Evolutionary conservation across 179 eudicot genomes (phyloP), one percentile per base, ranked within the genome.

Genomic region (Beta macrorhiza): DNA sequence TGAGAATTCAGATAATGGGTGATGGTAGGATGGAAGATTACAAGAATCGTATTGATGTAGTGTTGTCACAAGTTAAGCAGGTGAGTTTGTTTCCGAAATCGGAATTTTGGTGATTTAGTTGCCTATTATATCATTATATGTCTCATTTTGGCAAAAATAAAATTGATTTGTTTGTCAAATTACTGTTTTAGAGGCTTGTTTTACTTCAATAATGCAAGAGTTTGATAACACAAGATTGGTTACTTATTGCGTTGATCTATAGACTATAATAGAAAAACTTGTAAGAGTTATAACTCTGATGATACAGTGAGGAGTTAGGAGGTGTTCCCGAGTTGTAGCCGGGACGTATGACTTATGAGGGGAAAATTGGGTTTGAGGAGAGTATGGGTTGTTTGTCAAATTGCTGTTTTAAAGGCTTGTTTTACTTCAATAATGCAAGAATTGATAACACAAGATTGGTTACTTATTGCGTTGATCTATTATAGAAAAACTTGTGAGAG

Each of bases 31-130:
- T 83, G 80, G 92, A 88, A 4, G 87, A 57, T 77, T 83, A 83
- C 78, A 85, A 79, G 82, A 77, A 51, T 72, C 85, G 81, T 32
- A 88, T 91, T 22, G 91, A 91, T 80, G 88, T 83, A 58, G 88
- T 90, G 14, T 80, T 81, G 44, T 57, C 79, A 13, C 93, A 90
- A 79, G 97, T 91, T 10, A 86, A 85, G 79, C 61, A 77, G 90
- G 98, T 91, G 72, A 79, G 83, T 67, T 75, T 84, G 20, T 16
- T 53, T 9, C n/a, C 13, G 19, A 51, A 51, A 20, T 72, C 52
- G 16, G 19, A 20, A 12, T 52, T 52, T 12, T 29, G 67, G n/a
- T 56, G 77, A 74, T 56, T 29, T 2, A 2, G 15, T 72, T 72
- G n/a, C 32, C 10, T 20, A 20, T 5, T 72, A 0, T 37, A 52